Percentiles rank a stretch among this genome's conserved stretches.
Evolutionary conservation across 768 basidiomycete genomes (phyloP).

Genomic region (Pleurotus tuoliensis): DNA sequence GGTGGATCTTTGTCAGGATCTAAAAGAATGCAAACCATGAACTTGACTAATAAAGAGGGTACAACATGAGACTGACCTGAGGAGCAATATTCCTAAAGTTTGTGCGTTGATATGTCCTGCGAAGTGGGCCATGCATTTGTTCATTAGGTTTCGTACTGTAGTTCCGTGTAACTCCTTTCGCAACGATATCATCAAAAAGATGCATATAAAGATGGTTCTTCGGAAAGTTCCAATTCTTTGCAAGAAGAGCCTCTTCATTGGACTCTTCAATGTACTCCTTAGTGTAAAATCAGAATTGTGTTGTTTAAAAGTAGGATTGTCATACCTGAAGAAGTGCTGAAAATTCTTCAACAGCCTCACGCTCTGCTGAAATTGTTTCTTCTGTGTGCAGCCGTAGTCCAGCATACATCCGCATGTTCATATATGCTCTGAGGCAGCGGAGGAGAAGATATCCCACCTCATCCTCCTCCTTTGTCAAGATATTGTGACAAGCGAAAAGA

Average conservation of each 20-base stretch:
- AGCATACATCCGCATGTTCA: slow-evolving; percentile 24
- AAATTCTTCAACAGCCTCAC: slow-evolving; percentile 15
- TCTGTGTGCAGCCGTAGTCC: slow-evolving; percentile 27
- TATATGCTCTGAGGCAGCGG: slow-evolving; percentile 23
- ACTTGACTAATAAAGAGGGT: neutral
- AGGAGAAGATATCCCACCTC: slow-evolving; percentile 22
- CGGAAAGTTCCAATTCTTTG: slow-evolving; percentile 29
- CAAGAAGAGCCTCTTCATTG: neutral
- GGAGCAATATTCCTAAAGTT: slow-evolving; percentile 29
- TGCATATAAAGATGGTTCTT: slow-evolving; percentile 32
- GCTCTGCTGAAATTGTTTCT: slow-evolving; percentile 18
- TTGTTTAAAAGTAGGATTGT: neutral
- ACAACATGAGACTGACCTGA: slow-evolving; percentile 21
- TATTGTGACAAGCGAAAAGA: slow-evolving; percentile 21
- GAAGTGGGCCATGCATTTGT: slow-evolving; percentile 23
- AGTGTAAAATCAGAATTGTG: neutral
- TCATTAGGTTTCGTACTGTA: slow-evolving; percentile 31
- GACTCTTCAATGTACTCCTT: neutral
- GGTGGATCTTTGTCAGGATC: neutral
- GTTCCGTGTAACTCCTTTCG: slow-evolving; percentile 25
- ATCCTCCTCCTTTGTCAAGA: slow-evolving; percentile 11
- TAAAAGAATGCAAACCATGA: neutral
- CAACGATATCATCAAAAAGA: slow-evolving; percentile 24
- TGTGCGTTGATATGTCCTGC: slow-evolving; percentile 22
- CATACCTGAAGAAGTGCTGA: slow-evolving; percentile 14